These are phyloP conservation scores for Suillus occidentalis DNA, from an alignment of 768 basidiomycete genomes.

Conservation along the genomic window DNA sequence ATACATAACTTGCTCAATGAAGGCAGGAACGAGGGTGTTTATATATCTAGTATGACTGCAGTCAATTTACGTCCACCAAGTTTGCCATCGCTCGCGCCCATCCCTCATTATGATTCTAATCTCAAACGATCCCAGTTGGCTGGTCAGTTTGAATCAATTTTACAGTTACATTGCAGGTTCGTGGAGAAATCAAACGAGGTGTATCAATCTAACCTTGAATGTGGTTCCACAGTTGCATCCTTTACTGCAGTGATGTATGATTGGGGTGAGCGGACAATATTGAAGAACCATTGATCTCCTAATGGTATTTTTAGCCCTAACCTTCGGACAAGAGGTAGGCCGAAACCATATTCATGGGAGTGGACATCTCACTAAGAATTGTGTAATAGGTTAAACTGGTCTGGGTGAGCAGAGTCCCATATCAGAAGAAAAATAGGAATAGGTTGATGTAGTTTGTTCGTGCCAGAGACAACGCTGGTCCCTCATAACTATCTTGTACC, in stretches of 20 bases:
- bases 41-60: background rate
- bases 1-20: background rate
- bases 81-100: background rate
- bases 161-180: background rate
- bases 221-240: background rate
- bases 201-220: background rate
- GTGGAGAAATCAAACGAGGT: background rate
- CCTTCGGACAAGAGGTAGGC: background rate
- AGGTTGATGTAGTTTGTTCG: background rate
- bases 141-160: background rate
- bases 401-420: background rate
- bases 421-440: background rate
- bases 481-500: background rate
- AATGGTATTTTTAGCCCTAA: background rate
- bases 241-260: constrained; percentile 1
- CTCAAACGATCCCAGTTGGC: background rate
- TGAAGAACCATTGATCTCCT: background rate
- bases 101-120: background rate
- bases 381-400: background rate
- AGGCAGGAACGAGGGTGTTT: background rate
- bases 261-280: background rate
- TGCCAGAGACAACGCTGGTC: background rate
- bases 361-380: background rate
- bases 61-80: background rate
- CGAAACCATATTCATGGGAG: background rate